Evolutionary conservation across 805 yeast genomes (phyloP).

Genomic region (Candida montana): DNA sequence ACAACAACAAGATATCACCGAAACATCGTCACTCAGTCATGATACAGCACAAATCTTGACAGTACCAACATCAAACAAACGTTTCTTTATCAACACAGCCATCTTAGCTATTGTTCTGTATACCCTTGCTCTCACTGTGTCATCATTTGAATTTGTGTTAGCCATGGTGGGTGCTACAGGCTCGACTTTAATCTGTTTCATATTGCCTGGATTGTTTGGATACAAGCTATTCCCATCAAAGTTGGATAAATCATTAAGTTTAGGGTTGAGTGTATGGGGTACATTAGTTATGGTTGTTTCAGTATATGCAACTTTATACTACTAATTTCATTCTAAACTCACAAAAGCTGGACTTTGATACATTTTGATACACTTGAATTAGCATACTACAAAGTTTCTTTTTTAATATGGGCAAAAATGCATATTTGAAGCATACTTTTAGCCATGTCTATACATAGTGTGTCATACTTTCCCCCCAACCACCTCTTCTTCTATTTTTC

Average conservation of each 20-base stretch:
- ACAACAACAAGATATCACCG: slow-evolving; percentile 10
- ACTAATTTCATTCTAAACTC: background rate
- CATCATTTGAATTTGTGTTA: slow-evolving; percentile 62
- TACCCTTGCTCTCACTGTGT: slow-evolving; percentile 49
- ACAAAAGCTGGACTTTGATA: too few relatives aligned
- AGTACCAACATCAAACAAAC: slow-evolving; percentile 42
- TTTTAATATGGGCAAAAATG: too few relatives aligned
- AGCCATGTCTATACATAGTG: too few relatives aligned
- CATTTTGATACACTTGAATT: too few relatives aligned
- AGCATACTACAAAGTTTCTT: too few relatives aligned
- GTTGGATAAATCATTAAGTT: slow-evolving; percentile 41
- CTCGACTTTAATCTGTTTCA: slow-evolving; percentile 72
- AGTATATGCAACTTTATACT: slow-evolving; percentile 33
- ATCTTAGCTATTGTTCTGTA: slow-evolving; percentile 44
- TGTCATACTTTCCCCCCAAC: too few relatives aligned
- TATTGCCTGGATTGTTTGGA: slow-evolving; percentile 75
- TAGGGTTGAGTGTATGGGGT: slow-evolving; percentile 64
- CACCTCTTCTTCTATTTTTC: too few relatives aligned
- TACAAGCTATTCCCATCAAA: slow-evolving; percentile 36
- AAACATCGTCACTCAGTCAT: too few relatives aligned
- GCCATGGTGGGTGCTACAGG: slow-evolving; percentile 82
- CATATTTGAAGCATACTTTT: too few relatives aligned
- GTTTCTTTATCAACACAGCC: slow-evolving; percentile 46
- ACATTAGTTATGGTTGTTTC: slow-evolving; percentile 66
- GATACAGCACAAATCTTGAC: slow-evolving; percentile 10